Conservation (phyloP, 805 yeast species). For the Wickerhamomyces chaumierensis region DNA sequence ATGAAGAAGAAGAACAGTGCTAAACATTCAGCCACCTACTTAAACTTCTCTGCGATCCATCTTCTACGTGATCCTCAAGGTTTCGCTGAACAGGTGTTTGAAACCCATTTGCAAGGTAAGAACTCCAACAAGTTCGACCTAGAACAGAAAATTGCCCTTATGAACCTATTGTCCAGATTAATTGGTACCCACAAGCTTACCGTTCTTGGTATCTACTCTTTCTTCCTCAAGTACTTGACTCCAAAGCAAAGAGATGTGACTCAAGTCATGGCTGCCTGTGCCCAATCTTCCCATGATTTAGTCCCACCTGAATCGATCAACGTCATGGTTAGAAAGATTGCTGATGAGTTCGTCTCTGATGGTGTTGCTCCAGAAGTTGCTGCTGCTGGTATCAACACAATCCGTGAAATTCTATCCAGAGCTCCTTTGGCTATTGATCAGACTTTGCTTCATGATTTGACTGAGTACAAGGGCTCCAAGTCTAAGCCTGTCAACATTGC, state of each 20-base stretch:
- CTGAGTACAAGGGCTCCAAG: constrained; percentile 86
- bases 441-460: constrained; percentile 76
- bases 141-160: constrained; percentile 80
- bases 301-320: constrained; percentile 91
- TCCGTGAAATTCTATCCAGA: constrained; percentile 84
- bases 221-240: constrained; percentile 77
- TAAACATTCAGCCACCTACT: constrained; percentile 49
- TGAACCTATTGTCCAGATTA: constrained; percentile 80
- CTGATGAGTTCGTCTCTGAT: constrained; percentile 95
- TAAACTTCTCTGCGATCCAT: constrained; percentile 93
- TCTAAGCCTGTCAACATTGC: constrained; percentile 92
- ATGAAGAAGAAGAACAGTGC: constrained; percentile 54
- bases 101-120: constrained; percentile 59
- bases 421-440: constrained; percentile 92
- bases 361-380: constrained; percentile 98
- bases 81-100: constrained; percentile 79
- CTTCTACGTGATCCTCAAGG: constrained; percentile 95
- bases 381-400: constrained; percentile 93
- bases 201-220: constrained; percentile 82
- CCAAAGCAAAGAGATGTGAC: constrained; percentile 95
- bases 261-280: constrained; percentile 91
- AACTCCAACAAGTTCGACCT: constrained; percentile 60
- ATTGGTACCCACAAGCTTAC: constrained; percentile 93
- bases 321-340: constrained; percentile 79
- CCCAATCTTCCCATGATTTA: constrained; percentile 92